Conservation (phyloP, 2,329 filamentous ascomycete species). For the Aspergillus puulaauensis region DNA sequence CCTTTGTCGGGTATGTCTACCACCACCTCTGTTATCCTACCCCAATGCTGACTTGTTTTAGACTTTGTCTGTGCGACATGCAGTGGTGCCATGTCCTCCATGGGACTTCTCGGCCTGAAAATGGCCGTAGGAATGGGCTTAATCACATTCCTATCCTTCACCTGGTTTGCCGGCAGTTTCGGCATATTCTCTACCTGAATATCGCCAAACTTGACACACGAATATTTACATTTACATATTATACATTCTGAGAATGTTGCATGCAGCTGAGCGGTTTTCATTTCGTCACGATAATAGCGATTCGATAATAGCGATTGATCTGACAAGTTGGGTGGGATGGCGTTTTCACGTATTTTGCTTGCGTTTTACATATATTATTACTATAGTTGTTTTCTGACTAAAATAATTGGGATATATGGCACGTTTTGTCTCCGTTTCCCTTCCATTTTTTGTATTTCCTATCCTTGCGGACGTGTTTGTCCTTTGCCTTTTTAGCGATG, state of each 20-base stretch:
- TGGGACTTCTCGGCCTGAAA: constrained; percentile 56
- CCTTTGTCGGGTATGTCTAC: constrained; percentile 48
- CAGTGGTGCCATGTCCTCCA: constrained; percentile 51
- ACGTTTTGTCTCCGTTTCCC: neutral
- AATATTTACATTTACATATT: constrained; percentile 10
- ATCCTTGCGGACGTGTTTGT: neutral
- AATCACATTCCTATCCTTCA: constrained; percentile 59
- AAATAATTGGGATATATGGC: neutral
- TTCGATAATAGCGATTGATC: constrained; percentile 32
- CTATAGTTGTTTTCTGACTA: neutral
- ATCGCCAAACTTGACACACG: neutral
- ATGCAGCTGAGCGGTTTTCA: constrained; percentile 18
- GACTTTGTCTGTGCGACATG: constrained; percentile 60
- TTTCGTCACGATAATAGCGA: constrained; percentile 31
- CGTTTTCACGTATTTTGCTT: constrained; percentile 10
- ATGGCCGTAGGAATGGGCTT: constrained; percentile 56
- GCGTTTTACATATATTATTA: neutral
- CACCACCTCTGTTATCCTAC: constrained; percentile 11
- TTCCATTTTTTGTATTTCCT: neutral
- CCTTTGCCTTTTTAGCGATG: too few species aligned
- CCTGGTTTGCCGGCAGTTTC: constrained; percentile 49
- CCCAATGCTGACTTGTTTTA: constrained; percentile 25
- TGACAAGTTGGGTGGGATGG: constrained; percentile 20
- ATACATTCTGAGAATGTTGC: constrained; percentile 19
- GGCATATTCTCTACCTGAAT: constrained; percentile 33